Conservation (phyloP, 345 rosid species). For the Microcos paniculata region DNA sequence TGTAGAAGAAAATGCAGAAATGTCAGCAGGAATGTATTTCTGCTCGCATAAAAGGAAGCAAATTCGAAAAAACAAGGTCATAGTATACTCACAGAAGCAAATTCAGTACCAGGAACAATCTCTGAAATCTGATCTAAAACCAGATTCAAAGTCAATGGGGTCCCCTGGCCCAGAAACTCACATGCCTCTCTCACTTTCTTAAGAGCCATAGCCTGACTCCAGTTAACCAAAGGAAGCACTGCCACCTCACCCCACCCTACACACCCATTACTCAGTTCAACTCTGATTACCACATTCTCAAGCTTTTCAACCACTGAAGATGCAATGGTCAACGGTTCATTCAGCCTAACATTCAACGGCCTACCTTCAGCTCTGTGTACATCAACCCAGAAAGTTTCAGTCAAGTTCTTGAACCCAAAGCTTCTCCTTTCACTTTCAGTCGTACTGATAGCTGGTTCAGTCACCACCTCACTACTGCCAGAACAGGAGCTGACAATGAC, state of each 20-base stretch:
- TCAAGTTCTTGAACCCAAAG: constrained; percentile 42
- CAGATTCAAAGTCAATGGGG: constrained; percentile 18
- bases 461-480: constrained; percentile 12
- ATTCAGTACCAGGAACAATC: constrained; percentile 12
- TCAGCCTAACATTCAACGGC: constrained; percentile 49
- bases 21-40: too few relatives aligned
- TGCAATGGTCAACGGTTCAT: constrained; percentile 53
- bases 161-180: constrained; percentile 6
- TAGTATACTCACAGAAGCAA: constrained; percentile 17
- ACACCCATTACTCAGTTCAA: constrained; percentile 59
- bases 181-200: constrained; percentile 15
- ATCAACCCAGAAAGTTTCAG: constrained; percentile 48
- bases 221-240: constrained; percentile 36
- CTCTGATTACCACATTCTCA: constrained; percentile 49
- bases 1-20: too few relatives aligned
- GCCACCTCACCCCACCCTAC: constrained; percentile 65
- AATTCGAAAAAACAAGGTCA: not conserved
- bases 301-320: constrained; percentile 47
- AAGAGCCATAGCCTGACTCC: constrained; percentile 10
- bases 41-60: too few relatives aligned
- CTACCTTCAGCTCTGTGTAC: constrained; percentile 56
- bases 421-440: constrained; percentile 10
- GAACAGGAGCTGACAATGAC: not conserved
- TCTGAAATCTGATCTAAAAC: constrained; percentile 14
- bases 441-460: constrained; percentile 1